Evolutionary conservation across 1,284 basidiomycete genomes (phyloP).

Genomic region (Sanghuangporus baumii): DNA sequence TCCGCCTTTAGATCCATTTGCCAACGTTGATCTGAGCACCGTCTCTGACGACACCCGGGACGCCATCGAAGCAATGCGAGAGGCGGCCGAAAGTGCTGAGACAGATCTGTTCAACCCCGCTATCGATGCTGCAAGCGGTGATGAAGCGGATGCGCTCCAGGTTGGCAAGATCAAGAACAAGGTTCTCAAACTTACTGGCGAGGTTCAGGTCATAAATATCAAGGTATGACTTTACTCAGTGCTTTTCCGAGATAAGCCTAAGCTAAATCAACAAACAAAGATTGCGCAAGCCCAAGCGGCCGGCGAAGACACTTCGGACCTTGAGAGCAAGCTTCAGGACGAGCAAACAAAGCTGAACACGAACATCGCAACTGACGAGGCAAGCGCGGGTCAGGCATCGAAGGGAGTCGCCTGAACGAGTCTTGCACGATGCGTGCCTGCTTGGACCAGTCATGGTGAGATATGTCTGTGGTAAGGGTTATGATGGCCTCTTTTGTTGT

Average conservation of each 20-base stretch:
- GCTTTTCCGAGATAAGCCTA: no score
- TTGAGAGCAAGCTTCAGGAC: constrained; percentile 26
- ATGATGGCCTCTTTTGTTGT: neutral
- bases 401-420: constrained; percentile 25
- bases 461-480: neutral
- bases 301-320: constrained; percentile 29
- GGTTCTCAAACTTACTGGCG: constrained; percentile 43
- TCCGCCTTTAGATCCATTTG: constrained; percentile 30
- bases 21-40: constrained; percentile 18
- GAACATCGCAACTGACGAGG: constrained; percentile 33
- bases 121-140: constrained; percentile 38
- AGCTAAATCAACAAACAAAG: constrained; percentile 19
- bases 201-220: constrained; percentile 36
- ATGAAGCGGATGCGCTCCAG: constrained; percentile 24
- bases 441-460: neutral
- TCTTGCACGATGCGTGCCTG: neutral
- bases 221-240: constrained; percentile 20
- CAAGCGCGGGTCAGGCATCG: constrained; percentile 30
- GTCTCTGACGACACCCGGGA: constrained; percentile 25
- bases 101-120: constrained; percentile 33
- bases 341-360: constrained; percentile 33
- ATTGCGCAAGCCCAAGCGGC: constrained; percentile 34
- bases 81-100: constrained; percentile 39
- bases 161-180: constrained; percentile 34
- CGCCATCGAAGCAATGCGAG: constrained; percentile 39